These are phyloP conservation scores for Citrus cavaleriei DNA, from an alignment of 345 rosid species.

Conservation along the genomic window DNA sequence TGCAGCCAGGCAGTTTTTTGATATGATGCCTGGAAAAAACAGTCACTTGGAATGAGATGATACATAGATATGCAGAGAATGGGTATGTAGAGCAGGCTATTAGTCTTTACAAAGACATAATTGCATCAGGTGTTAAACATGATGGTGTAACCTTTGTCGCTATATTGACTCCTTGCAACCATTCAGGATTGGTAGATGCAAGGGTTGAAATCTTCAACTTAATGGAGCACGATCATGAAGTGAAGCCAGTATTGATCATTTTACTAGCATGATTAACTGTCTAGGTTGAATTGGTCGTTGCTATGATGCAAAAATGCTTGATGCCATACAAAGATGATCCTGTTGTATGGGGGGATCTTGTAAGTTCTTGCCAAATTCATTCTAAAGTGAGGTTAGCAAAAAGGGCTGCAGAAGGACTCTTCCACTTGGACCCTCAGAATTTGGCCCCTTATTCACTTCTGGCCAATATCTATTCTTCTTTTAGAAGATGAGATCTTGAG, in stretches of 20 bases:
- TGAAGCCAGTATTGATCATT: constrained; percentile 60
- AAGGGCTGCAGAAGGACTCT: constrained; percentile 63
- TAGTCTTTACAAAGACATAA: constrained; percentile 48
- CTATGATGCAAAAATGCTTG: too few relatives aligned
- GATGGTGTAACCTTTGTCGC: constrained; percentile 59
- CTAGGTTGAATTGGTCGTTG: too few relatives aligned
- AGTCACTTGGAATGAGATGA: constrained; percentile 80
- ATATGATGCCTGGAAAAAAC: constrained; percentile 49
- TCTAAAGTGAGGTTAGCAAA: constrained; percentile 55
- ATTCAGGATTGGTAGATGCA: constrained; percentile 61
- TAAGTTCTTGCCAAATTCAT: constrained; percentile 77
- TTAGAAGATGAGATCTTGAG: constrained; percentile 63
- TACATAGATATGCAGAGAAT: constrained; percentile 78
- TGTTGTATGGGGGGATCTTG: constrained; percentile 69
- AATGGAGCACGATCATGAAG: constrained; percentile 50
- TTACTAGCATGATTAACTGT: constrained; percentile 37
- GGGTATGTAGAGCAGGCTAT: constrained; percentile 61
- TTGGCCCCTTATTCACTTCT: constrained; percentile 56
- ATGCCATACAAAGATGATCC: constrained; percentile 49
- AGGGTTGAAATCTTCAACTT: constrained; percentile 57
- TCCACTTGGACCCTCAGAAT: constrained; percentile 49
- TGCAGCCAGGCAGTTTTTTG: constrained; percentile 42
- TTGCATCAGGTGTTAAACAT: constrained; percentile 41
- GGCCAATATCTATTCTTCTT: constrained; percentile 56
- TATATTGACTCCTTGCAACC: constrained; percentile 75